Evolutionary conservation across 495 filamentous ascomycete species (phyloP), one percentile per base, ranked within the genome.

Genomic region (Talaromyces adpressus): DNA sequence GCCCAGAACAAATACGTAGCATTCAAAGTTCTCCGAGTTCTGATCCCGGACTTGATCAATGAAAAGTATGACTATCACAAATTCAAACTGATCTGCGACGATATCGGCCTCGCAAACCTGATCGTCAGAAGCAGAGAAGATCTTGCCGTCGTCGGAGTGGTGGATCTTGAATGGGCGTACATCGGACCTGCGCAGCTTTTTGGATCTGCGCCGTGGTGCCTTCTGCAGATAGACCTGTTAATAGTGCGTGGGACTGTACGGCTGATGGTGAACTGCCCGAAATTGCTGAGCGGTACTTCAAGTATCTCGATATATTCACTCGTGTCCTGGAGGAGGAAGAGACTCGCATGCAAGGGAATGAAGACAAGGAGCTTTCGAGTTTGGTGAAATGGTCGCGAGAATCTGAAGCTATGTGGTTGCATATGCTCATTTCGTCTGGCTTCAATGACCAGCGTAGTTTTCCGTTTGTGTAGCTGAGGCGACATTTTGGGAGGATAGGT

Each of bases 161-260:
- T 78, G 2, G 75, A 75, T 57, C 66, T 74, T 4, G 75, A 77
- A 61, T 78, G 70, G 71, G 66, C 67, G 36, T 77, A 78, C 47
- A 66, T 68, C 20, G 72, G 73, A 53, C 74, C 75, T 0, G 70
- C 73, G 30, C 71, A 78, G 63, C 54, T 78, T 18, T 71, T 73
- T 65, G 70, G 60, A 29, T 72, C 72, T 8, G 71, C 71, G 20
- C 74, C 73, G 14, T 77, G 68, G 73, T 78, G 72, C 73, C 67
- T 74, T 67, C 69, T 74, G 23, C 68, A 63, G 69, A 71, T 30
- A 41, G 72, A 22, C 67, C 70, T 41, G 64, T 72, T 18, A 71
- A 72, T 51, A 59, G 20, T 41, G n/a, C 22, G 3, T 75, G 69
- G 72, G 70, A 75, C 51, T 72, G 6, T 39, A 25, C 65, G 8